phyloP scores from a whole-genome alignment of 2,329 filamentous ascomycete species.

The Plectosphaerella sp. region DNA sequence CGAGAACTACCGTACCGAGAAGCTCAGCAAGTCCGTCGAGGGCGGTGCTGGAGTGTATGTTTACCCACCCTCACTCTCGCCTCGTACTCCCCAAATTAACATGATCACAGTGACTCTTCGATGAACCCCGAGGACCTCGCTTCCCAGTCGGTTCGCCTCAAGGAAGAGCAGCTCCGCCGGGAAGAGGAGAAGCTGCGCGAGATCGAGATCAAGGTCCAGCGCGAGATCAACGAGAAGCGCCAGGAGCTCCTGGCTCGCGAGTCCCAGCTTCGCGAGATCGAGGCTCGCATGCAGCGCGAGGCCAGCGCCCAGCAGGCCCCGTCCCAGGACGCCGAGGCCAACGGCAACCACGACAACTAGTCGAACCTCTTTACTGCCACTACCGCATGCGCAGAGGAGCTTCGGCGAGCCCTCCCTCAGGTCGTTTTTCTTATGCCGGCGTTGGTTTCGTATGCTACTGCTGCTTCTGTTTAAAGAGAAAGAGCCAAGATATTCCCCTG shows the following conservation, averaged over 20 bases:
- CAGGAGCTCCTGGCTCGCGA: conserved; percentile 96
- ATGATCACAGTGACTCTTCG: conserved; percentile 62
- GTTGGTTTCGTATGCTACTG: conserved; percentile 40
- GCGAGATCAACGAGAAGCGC: conserved; percentile 99
- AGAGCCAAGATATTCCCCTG: conserved; percentile 33
- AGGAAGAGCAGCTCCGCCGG: conserved; percentile 98
- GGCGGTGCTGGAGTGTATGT: conserved; percentile 84
- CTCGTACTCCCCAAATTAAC: conserved; percentile 17
- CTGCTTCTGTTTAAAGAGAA: conserved; percentile 25
- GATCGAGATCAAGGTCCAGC: conserved; percentile 99
- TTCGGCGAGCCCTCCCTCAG: conserved; percentile 18
- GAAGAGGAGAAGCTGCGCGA: conserved; percentile 99
- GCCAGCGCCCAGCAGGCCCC: conserved; percentile 47
- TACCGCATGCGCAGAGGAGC: no score
- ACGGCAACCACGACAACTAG: conserved; percentile 51
- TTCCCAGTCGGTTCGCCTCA: conserved; percentile 94
- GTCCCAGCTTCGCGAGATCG: conserved; percentile 97
- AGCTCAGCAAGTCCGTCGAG: conserved; percentile 98
- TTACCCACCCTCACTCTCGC: conserved; percentile 1
- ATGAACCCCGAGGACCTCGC: conserved; percentile 98
- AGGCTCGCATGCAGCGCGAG: conserved; percentile 93
- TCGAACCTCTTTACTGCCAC: conserved; percentile 18
- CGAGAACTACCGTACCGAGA: conserved; percentile 99
- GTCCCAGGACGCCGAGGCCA: conserved; percentile 40
- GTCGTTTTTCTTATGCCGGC: conserved; percentile 40